These are phyloP conservation scores for Colletotrichum incanum DNA, from an alignment of 2,329 filamentous ascomycete genomes.

Conservation along the genomic window DNA sequence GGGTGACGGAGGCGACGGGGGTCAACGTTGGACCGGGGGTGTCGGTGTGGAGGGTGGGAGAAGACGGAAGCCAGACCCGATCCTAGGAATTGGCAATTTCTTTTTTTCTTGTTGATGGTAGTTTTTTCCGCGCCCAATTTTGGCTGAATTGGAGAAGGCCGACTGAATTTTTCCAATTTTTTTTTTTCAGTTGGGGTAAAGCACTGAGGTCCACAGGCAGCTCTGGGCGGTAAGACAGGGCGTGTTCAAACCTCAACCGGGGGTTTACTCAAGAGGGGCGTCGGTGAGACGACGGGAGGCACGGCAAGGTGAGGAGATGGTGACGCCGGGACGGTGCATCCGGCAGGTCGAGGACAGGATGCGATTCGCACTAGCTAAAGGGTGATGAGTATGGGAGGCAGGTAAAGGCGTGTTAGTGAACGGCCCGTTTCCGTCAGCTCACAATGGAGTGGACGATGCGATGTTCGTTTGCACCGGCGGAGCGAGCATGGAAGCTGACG, in stretches of 20 bases:
- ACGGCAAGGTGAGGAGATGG: slow-evolving; percentile 17
- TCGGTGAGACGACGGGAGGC: slow-evolving; percentile 33
- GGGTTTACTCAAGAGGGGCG: slow-evolving; percentile 19
- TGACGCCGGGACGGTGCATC: slow-evolving; percentile 28
- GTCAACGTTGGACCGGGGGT: slow-evolving; percentile 15
- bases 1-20: slow-evolving; percentile 22
- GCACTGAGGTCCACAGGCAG: slow-evolving; percentile 1
- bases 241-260: neutral
- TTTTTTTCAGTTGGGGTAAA: slow-evolving; percentile 17
- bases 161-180: slow-evolving; percentile 10
- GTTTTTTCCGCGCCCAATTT: slow-evolving; percentile 30
- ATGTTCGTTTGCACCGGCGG: neutral
- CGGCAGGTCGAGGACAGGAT: slow-evolving; percentile 11
- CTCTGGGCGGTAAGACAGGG: slow-evolving; percentile 11
- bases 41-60: slow-evolving; percentile 39
- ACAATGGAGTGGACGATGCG: slow-evolving; percentile 23
- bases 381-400: slow-evolving; percentile 10
- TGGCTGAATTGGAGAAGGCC: slow-evolving; percentile 26
- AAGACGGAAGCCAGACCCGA: slow-evolving; percentile 43
- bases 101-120: slow-evolving; percentile 33
- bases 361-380: slow-evolving; percentile 25
- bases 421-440: slow-evolving; percentile 37
- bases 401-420: slow-evolving; percentile 4
- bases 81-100: slow-evolving; percentile 42
- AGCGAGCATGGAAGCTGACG: slow-evolving; percentile 16